Percentiles rank a stretch among this genome's conserved stretches.
phyloP scores from a whole-genome alignment of 495 filamentous ascomycete genomes.

The Rhypophila decipiens region DNA sequence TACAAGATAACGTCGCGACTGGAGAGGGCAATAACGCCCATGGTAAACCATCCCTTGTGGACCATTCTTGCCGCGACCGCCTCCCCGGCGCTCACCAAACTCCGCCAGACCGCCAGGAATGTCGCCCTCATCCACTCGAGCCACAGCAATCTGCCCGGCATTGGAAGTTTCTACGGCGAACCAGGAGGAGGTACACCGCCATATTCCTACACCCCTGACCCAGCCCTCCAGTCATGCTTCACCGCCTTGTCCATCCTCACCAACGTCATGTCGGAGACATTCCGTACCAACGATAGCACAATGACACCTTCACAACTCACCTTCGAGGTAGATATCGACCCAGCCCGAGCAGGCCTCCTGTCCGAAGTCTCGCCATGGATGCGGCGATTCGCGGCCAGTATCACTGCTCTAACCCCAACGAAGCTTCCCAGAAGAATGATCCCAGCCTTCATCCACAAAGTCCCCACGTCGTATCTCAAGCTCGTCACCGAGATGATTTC shows the following conservation, averaged over 20 bases:
- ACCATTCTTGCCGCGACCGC: slow-evolving; percentile 16
- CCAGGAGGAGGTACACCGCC: neutral
- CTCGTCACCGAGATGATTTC: slow-evolving; percentile 11
- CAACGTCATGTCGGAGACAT: slow-evolving; percentile 7
- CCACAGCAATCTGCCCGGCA: no score
- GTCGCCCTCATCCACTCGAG: slow-evolving; percentile 1
- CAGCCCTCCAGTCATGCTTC: slow-evolving; percentile 17
- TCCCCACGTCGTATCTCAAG: slow-evolving; percentile 10
- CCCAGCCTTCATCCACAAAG: slow-evolving; percentile 20
- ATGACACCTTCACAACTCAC: neutral
- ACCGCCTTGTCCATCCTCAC: slow-evolving; percentile 11
- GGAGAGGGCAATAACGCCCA: neutral
- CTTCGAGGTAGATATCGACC: slow-evolving; percentile 5
- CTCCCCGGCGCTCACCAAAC: slow-evolving; percentile 6
- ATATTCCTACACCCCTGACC: neutral
- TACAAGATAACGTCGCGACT: slow-evolving; percentile 3
- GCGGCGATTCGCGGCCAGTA: slow-evolving; percentile 15
- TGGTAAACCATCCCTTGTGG: slow-evolving; percentile 2
- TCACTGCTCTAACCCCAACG: slow-evolving; percentile 16
- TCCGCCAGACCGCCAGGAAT: slow-evolving; percentile 6
- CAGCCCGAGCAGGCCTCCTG: slow-evolving; percentile 1
- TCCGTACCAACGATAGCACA: slow-evolving; percentile 4
- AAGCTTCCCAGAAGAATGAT: slow-evolving; percentile 12
- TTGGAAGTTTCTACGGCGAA: no score
- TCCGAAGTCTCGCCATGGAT: slow-evolving; percentile 19